Evolutionary conservation across 2,329 filamentous ascomycete species (phyloP).

Genomic region (Paramyrothecium sp.): DNA sequence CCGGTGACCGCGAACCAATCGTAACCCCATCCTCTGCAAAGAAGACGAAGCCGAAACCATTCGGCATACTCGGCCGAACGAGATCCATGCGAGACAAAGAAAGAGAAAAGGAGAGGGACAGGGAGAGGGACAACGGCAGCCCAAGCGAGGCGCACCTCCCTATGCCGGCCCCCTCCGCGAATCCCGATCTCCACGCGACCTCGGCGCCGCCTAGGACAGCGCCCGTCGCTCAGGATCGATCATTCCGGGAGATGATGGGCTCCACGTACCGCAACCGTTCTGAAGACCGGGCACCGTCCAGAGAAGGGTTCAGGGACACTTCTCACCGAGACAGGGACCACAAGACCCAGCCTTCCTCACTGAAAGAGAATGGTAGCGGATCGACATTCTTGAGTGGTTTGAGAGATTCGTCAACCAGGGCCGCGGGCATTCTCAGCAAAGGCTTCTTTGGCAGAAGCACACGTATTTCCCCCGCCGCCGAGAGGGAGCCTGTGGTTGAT

Average conservation of each 20-base stretch:
- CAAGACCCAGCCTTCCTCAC: slow-evolving; percentile 51
- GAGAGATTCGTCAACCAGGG: slow-evolving; percentile 69
- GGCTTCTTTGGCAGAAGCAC: slow-evolving; percentile 78
- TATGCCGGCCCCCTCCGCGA: slow-evolving; percentile 16
- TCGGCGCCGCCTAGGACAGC: slow-evolving; percentile 54
- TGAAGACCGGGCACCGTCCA: slow-evolving; percentile 57
- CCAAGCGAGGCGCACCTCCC: slow-evolving; percentile 31
- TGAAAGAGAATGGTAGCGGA: slow-evolving; percentile 59
- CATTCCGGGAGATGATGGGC: slow-evolving; percentile 66
- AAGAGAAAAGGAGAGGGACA: background rate
- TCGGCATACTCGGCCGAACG: slow-evolving; percentile 50
- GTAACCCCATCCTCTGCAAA: slow-evolving; percentile 33
- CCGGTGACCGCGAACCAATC: slow-evolving; percentile 43
- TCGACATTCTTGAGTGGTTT: slow-evolving; percentile 69
- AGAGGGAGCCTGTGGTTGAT: slow-evolving; percentile 64
- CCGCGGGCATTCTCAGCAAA: slow-evolving; percentile 79
- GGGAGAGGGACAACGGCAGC: slow-evolving; percentile 34
- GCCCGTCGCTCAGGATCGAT: slow-evolving; percentile 63
- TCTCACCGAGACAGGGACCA: slow-evolving; percentile 45
- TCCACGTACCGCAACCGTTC: slow-evolving; percentile 69
- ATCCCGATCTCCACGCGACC: slow-evolving; percentile 25
- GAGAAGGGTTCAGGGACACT: background rate
- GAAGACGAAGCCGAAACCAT: slow-evolving; percentile 54
- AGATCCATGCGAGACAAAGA: slow-evolving; percentile 49
- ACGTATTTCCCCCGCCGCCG: slow-evolving; percentile 68